These are phyloP conservation scores for Phialophora macrospora DNA, from an alignment of 2,329 filamentous ascomycete species.

Conservation along the genomic window DNA sequence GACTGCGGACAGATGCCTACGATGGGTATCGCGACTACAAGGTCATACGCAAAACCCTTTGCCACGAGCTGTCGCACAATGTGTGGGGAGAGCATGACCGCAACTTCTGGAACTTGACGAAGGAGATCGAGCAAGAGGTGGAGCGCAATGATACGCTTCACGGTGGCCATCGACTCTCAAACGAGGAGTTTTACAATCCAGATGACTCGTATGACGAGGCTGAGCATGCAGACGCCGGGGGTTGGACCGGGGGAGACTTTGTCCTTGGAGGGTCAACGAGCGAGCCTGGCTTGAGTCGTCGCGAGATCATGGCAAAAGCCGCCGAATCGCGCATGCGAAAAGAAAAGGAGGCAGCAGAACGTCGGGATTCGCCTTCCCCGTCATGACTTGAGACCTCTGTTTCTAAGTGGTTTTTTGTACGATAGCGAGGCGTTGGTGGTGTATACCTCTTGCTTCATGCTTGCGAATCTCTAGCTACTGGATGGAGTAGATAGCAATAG, in stretches of 20 bases:
- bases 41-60: constrained; percentile 87
- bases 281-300: constrained; percentile 62
- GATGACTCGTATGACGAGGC: constrained; percentile 57
- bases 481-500: background rate
- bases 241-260: constrained; percentile 79
- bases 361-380: constrained; percentile 22
- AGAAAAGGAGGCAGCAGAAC: constrained; percentile 18
- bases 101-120: constrained; percentile 87
- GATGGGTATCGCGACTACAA: constrained; percentile 94
- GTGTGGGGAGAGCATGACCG: constrained; percentile 82
- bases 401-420: background rate
- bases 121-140: constrained; percentile 82
- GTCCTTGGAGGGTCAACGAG: constrained; percentile 64
- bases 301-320: constrained; percentile 71
- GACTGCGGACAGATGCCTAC: constrained; percentile 89
- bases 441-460: background rate
- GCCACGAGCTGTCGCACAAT: constrained; percentile 94
- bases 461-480: background rate
- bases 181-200: constrained; percentile 63
- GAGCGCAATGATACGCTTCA: constrained; percentile 76
- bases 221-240: constrained; percentile 69
- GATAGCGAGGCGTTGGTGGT: constrained; percentile 20
- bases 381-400: background rate
- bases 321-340: constrained; percentile 49
- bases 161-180: constrained; percentile 67